These are phyloP conservation scores for Teunomyces tritomae DNA, from an alignment of 805 yeast species.

Conservation along the genomic window DNA sequence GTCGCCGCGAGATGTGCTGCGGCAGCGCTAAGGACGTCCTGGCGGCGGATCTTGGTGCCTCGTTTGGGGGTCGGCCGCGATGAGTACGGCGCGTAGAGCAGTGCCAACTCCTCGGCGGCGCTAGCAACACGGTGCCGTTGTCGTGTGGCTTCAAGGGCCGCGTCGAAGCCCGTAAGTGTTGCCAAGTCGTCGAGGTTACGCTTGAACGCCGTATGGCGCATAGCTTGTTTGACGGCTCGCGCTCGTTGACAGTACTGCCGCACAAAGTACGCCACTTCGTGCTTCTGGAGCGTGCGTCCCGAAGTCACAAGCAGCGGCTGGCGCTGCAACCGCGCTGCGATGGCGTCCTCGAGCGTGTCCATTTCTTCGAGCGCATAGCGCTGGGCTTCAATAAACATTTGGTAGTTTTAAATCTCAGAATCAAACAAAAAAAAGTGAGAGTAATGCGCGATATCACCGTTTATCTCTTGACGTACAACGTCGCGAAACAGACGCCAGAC, in stretches of 20 bases:
- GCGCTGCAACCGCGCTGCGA: conserved; percentile 56
- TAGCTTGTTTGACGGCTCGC: conserved; percentile 5
- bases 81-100: conserved; percentile 6
- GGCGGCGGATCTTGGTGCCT: conserved; percentile 24
- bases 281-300: conserved; percentile 48
- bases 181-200: too few species aligned
- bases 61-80: conserved; percentile 7
- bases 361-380: conserved; percentile 54
- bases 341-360: conserved; percentile 67
- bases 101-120: background rate
- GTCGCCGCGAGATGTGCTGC: conserved; percentile 51
- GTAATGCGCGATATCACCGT: conserved; percentile 16
- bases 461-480: conserved; percentile 51
- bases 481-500: conserved; percentile 47
- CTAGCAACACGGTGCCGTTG: background rate
- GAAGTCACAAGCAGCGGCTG: conserved; percentile 52
- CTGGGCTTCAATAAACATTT: conserved; percentile 30
- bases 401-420: too few species aligned
- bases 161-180: background rate
- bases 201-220: too few species aligned
- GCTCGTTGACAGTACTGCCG: conserved; percentile 34
- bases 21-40: conserved; percentile 46
- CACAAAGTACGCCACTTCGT: conserved; percentile 58
- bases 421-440: too few species aligned
- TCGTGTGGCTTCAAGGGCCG: background rate